Conservation (phyloP, 305 asterid genomes). For the Fraxinus platypoda region DNA sequence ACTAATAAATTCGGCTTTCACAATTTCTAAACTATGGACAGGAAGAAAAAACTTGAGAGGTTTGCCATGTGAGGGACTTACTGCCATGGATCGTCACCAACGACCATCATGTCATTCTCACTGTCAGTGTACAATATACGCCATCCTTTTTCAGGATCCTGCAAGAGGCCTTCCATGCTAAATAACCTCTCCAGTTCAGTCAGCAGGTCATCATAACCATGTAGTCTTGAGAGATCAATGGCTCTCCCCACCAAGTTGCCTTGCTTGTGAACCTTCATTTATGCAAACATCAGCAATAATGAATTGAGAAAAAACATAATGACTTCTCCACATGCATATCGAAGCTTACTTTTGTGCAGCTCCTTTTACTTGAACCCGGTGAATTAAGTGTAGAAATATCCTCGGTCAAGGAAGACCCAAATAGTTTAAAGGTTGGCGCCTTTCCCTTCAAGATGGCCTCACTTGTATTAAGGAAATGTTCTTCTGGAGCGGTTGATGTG, state of each 20-base stretch:
- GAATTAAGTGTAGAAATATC: conserved; percentile 55
- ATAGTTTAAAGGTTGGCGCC: conserved; percentile 59
- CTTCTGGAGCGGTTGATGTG: conserved; percentile 33
- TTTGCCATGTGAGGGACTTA: conserved; percentile 42
- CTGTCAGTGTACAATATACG: conserved; percentile 87
- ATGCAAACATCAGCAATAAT: conserved; percentile 9
- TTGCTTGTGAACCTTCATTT: conserved; percentile 88
- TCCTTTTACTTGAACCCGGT: conserved; percentile 68
- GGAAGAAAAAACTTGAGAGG: not conserved
- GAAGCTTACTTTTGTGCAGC: conserved; percentile 78
- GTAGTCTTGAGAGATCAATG: conserved; percentile 74
- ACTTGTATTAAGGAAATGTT: conserved; percentile 33
- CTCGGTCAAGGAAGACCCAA: conserved; percentile 74
- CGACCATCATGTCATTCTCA: conserved; percentile 99
- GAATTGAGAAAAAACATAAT: not conserved
- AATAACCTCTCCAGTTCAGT: conserved; percentile 78
- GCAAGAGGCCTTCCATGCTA: conserved; percentile 83
- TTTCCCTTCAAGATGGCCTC: conserved; percentile 43
- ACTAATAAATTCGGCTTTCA: not conserved
- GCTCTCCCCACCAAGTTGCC: conserved; percentile 95
- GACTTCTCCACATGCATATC: not conserved
- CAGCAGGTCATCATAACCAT: conserved; percentile 66
- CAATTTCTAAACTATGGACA: not conserved
- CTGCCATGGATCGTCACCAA: conserved; percentile 99
- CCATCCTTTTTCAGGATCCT: conserved; percentile 81